Evolutionary conservation across 192 early-diverging fungal genomes (phyloP).

Genomic region (Dissophora ornata): DNA sequence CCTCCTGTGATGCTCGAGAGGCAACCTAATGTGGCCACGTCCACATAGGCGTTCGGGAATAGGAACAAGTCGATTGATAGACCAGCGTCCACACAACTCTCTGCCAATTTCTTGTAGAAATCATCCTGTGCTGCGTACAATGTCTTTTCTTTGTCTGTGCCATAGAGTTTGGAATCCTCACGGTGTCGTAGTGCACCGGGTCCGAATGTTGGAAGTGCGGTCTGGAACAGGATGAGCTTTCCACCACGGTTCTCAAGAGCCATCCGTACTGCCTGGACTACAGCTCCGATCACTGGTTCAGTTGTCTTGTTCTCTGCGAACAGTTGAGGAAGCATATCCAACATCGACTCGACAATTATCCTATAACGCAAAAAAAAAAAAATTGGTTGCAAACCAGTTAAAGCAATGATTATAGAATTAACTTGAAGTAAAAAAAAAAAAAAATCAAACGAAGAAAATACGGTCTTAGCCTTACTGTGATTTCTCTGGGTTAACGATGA

Average conservation of each 20-base stretch:
- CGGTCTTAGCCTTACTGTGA: conserved; percentile 73
- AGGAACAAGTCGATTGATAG: conserved; percentile 91
- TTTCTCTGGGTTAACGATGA: conserved; percentile 88
- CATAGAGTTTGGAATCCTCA: conserved; percentile 90
- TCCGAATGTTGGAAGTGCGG: conserved; percentile 84
- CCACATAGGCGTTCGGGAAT: conserved; percentile 90
- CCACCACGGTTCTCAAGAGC: conserved; percentile 87
- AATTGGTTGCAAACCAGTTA: not conserved
- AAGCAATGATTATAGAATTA: not conserved
- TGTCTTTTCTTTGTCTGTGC: conserved; percentile 90
- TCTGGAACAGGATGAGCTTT: conserved; percentile 89
- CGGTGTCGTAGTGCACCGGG: conserved; percentile 86
- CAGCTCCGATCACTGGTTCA: conserved; percentile 85
- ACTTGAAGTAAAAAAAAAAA: not conserved
- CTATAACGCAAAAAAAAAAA: conserved; percentile 51
- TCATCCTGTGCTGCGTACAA: conserved; percentile 89
- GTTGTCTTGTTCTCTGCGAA: conserved; percentile 81
- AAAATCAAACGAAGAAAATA: not conserved
- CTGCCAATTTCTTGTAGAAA: conserved; percentile 86
- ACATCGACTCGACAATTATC: conserved; percentile 77
- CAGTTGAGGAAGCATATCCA: conserved; percentile 85
- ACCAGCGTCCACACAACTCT: conserved; percentile 84
- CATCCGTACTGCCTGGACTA: conserved; percentile 76
- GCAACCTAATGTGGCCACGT: conserved; percentile 87
- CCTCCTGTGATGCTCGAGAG: conserved; percentile 90